phyloP scores from a whole-genome alignment of 129 eudicot genomes.

The Flaveria linearis region DNA sequence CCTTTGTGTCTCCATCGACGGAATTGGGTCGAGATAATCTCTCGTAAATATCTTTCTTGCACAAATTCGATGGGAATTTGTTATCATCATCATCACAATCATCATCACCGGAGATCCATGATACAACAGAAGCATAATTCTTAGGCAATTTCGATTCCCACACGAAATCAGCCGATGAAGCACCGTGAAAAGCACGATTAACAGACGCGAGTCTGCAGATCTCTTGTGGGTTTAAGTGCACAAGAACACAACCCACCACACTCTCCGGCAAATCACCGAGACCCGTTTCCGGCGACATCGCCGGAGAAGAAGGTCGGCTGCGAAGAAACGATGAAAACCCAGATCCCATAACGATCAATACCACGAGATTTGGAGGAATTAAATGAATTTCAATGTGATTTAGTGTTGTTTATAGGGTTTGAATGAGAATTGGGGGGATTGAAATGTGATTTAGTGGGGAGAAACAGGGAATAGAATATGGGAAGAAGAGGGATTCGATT shows the following conservation, averaged over 20 bases:
- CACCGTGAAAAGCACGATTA: constrained; percentile 72
- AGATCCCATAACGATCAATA: constrained; percentile 46
- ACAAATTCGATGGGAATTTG: constrained; percentile 33
- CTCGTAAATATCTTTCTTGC: constrained; percentile 71
- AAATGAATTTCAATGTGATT: neutral
- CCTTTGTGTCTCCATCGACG: constrained; percentile 79
- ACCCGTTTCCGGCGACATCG: constrained; percentile 36
- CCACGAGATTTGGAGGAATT: neutral
- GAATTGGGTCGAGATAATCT: constrained; percentile 51
- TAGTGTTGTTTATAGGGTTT: neutral
- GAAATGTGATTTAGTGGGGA: neutral
- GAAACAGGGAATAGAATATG: constrained; percentile 11
- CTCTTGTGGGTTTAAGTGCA: constrained; percentile 61
- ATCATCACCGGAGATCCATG: constrained; percentile 40
- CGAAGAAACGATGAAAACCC: constrained; percentile 37
- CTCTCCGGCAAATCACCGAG: constrained; percentile 93
- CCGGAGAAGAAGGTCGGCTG: constrained; percentile 21
- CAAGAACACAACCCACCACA: constrained; percentile 65
- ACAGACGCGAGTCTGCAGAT: constrained; percentile 61
- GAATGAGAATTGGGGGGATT: neutral
- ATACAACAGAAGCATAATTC: constrained; percentile 48
- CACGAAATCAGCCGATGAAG: constrained; percentile 86
- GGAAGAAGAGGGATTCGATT: constrained; percentile 1
- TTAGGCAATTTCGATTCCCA: constrained; percentile 86
- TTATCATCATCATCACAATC: constrained; percentile 1